A percentile compares a stretch with the other conserved stretches of the same genome.
These are phyloP conservation scores for Dendrobium chrysotoxum DNA, from an alignment of 106 monocot species.

Conservation along the genomic window DNA sequence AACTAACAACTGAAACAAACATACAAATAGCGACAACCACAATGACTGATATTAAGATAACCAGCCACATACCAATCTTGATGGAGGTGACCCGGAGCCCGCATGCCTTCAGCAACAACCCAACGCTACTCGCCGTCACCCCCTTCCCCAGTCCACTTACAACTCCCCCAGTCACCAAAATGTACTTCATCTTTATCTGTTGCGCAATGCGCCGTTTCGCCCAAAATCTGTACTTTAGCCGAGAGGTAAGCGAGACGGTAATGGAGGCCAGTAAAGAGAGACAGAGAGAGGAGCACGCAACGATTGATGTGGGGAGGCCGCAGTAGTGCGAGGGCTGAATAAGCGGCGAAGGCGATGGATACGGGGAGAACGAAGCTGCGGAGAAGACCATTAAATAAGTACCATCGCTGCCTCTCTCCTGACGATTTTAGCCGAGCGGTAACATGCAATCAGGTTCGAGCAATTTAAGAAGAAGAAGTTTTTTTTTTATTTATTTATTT, in stretches of 20 bases:
- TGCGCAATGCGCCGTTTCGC: not conserved
- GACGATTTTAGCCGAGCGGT: too few relatives aligned
- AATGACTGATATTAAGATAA: not conserved
- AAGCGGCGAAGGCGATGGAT: not conserved
- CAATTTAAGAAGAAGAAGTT: too few relatives aligned
- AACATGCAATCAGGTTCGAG: too few relatives aligned
- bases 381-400: not conserved
- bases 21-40: not conserved
- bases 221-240: not conserved
- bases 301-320: too few relatives aligned
- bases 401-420: too few relatives aligned
- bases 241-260: not conserved
- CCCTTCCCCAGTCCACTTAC: constrained; percentile 72
- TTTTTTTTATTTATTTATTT: too few relatives aligned
- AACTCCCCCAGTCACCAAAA: constrained; percentile 69
- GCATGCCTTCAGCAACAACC: constrained; percentile 60
- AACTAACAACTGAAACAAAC: not conserved
- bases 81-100: constrained; percentile 76
- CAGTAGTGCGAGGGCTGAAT: too few relatives aligned
- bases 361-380: not conserved
- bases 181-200: constrained; percentile 53
- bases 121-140: constrained; percentile 79
- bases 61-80: constrained; percentile 48
- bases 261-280: not conserved
- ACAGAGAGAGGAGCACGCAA: not conserved